A percentile compares a stretch with the other conserved stretches of the same genome.
These are phyloP conservation scores for Saccharomyces hybrid DNA, from an alignment of 1,139 yeast species.

Conservation along the genomic window DNA sequence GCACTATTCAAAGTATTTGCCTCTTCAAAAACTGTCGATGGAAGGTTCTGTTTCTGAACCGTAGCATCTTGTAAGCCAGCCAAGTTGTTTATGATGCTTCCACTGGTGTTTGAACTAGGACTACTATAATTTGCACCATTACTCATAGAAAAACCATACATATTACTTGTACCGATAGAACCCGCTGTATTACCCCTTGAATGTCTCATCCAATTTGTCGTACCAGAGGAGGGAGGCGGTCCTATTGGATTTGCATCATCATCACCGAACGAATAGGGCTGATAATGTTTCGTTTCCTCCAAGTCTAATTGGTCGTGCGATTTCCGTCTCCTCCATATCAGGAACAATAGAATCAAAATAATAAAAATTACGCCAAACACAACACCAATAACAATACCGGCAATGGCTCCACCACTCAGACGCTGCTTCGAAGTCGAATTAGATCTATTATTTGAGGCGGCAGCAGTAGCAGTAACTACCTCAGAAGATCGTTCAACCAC, in stretches of 20 bases:
- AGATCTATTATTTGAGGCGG: background rate
- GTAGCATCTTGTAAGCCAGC: background rate
- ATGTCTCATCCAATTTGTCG: conserved; percentile 14
- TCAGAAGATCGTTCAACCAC: conserved; percentile 10
- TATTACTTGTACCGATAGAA: background rate
- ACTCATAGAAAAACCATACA: background rate
- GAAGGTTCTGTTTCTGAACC: conserved; percentile 6
- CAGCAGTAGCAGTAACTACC: conserved; percentile 9
- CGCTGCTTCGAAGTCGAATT: conserved; percentile 6
- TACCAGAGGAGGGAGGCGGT: conserved; percentile 11
- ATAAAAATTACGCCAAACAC: conserved; percentile 43
- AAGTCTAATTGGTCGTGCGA: conserved; percentile 13
- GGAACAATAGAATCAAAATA: conserved; percentile 33
- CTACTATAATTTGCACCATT: conserved; percentile 3
- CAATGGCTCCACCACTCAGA: conserved; percentile 57
- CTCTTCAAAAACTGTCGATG: conserved; percentile 21
- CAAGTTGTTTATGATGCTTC: conserved; percentile 1
- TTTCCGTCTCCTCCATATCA: conserved; percentile 36
- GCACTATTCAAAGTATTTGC: conserved; percentile 26
- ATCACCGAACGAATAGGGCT: conserved; percentile 32
- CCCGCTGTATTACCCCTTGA: conserved; percentile 14
- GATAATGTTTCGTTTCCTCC: conserved; percentile 31
- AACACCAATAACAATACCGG: conserved; percentile 64
- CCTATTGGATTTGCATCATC: conserved; percentile 23
- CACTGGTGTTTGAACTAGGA: conserved; percentile 7